Percentiles rank a stretch among this genome's conserved stretches.
phyloP scores from a whole-genome alignment of 192 early-diverging fungal genomes.

The Pilobolus umbonatus region DNA sequence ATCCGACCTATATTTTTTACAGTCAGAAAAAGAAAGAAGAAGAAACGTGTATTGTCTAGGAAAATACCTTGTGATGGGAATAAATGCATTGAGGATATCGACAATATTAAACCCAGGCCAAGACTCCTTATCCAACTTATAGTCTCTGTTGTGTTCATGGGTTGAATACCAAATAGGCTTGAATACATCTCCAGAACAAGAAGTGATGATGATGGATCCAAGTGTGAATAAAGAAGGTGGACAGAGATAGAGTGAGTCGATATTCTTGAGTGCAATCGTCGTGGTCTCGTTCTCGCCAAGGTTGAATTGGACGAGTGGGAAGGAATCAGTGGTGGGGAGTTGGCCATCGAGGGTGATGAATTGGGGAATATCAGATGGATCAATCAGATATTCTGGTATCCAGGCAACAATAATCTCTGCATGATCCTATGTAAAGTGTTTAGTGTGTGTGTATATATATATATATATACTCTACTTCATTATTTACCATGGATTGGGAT shows the following conservation, averaged over 20 bases:
- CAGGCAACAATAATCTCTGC: conserved; percentile 14
- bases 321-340: conserved; percentile 4
- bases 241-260: conserved; percentile 19
- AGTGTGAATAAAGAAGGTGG: conserved; percentile 7
- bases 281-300: conserved; percentile 5
- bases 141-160: background rate
- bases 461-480: background rate
- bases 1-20: background rate
- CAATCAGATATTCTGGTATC: conserved; percentile 30
- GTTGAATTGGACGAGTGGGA: conserved; percentile 14
- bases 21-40: background rate
- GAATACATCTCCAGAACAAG: conserved; percentile 22
- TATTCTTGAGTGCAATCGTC: conserved; percentile 1
- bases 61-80: conserved; percentile 13
- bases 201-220: conserved; percentile 22
- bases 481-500: conserved; percentile 8
- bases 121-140: background rate
- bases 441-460: background rate
- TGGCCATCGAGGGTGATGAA: conserved; percentile 20
- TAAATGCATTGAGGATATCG: conserved; percentile 24
- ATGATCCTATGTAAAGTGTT: background rate
- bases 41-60: background rate
- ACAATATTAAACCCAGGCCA: conserved; percentile 29
- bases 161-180: conserved; percentile 21
- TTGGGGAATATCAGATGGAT: conserved; percentile 7